Evolutionary conservation across 73 alveolate genomes (phyloP).

Genomic region (Breviolum minutum): DNA sequence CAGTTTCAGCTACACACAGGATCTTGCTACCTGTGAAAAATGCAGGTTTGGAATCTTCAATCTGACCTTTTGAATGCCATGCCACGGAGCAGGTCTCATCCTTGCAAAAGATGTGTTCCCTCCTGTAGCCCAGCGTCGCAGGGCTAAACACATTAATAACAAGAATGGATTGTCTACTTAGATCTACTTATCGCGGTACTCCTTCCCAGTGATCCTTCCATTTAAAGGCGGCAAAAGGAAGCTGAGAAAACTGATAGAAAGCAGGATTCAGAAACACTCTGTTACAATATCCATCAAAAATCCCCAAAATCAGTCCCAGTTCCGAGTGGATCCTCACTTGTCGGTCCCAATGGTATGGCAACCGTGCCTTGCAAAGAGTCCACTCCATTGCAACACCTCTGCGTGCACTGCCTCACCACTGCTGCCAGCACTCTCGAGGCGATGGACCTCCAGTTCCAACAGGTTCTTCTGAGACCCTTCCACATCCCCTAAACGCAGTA

Average conservation of each 20-base stretch:
- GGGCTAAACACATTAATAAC: too few relatives aligned
- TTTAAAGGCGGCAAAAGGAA: too few relatives aligned
- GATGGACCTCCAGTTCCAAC: neutral
- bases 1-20: too few relatives aligned
- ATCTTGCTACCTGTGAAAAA: neutral
- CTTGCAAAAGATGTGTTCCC: slow-evolving; percentile 58
- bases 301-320: neutral
- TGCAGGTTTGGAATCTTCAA: neutral
- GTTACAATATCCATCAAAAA: neutral
- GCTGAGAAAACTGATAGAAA: too few relatives aligned
- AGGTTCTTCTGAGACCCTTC: neutral
- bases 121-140: neutral
- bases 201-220: neutral
- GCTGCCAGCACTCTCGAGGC: neutral
- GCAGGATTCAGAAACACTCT: too few relatives aligned
- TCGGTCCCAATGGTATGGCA: too few relatives aligned
- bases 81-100: slow-evolving; percentile 71
- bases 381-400: slow-evolving; percentile 19
- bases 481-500: neutral
- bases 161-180: too few relatives aligned
- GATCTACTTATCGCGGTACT: neutral
- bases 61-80: neutral
- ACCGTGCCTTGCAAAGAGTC: slow-evolving; percentile 24
- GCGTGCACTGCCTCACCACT: neutral
- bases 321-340: neutral